These are phyloP conservation scores for Populus simonii DNA, from an alignment of 345 rosid species.

Conservation along the genomic window DNA sequence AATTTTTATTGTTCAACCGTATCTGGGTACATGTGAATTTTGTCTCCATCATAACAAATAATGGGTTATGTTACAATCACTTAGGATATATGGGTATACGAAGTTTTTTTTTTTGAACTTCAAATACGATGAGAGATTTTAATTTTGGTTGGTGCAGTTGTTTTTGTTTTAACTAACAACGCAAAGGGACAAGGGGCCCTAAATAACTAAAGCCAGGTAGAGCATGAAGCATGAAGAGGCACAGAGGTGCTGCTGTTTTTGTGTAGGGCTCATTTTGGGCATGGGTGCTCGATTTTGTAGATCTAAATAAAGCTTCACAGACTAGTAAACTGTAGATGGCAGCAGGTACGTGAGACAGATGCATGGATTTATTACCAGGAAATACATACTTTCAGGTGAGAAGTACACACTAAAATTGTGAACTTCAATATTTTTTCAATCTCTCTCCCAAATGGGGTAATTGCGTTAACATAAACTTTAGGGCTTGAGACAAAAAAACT, in stretches of 20 bases:
- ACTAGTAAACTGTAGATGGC: background rate
- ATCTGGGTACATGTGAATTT: background rate
- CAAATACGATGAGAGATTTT: background rate
- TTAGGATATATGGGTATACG: no score
- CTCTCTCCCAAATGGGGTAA: background rate
- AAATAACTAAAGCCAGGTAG: background rate
- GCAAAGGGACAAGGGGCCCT: background rate
- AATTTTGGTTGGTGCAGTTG: background rate
- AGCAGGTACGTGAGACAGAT: background rate
- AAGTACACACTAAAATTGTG: background rate
- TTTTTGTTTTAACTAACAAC: background rate
- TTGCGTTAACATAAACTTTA: background rate
- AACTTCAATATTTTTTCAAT: background rate
- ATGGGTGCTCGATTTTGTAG: background rate
- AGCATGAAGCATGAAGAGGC: background rate
- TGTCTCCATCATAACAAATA: background rate
- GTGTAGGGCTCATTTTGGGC: conserved; percentile 6
- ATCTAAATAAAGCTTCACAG: background rate
- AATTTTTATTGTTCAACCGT: background rate
- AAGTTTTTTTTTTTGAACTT: background rate
- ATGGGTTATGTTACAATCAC: background rate
- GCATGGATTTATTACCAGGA: background rate
- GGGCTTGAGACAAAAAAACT: background rate
- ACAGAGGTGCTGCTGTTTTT: background rate
- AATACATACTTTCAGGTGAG: conserved; percentile 13